Base-by-base conservation (phyloP, 352 stramenopile genomes). In the Pythium utonaiense region DNA sequence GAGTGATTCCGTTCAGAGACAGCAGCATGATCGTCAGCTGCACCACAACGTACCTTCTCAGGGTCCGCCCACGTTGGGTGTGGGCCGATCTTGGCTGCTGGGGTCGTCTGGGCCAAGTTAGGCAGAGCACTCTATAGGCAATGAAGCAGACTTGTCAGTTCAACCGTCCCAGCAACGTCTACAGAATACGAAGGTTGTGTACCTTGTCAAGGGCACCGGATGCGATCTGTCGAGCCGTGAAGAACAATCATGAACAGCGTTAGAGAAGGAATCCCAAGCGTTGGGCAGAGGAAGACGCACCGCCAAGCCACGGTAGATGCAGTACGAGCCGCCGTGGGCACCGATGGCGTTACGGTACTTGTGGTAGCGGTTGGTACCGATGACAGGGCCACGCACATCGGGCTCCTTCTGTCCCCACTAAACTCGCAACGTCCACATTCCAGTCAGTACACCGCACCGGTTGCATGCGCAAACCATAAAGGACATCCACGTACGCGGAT, bases 341-440 rank as follows among this genome's bases (percentile, higher is more conserved):
- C 97, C 97, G 64, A 99, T 99, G 49, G 97, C 96, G 72, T 99
- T 99, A 30, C 97, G 82, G 65, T 98, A 97, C 52, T 94, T 90
- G 57, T 97, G 88, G 73, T 98, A 94, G 57, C 95, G 87, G 56
- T 98, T 97, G 4, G 96, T 98, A 51, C 92, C 97, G 69, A 98
- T 97, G 65, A 98, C 83, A 13, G 96, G 96, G 38, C 92, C 96
- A 28, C 94, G 89, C 40, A 97, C 80, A 24, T 91, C 68, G 25
- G 96, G 89, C 69, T 97, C 84, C 49, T 89, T 85, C 71, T 97
- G 82, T 3, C 91, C 93, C 96, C 96, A 98, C 69, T 94, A 73
- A 36, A 90, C n/a, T 52, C 28, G 49, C 25, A 9, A 56, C 8
- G 52, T 31, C 62, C 31, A 53, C 3, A n/a, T 45, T 45, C 38